Conservation (phyloP, 345 rosid species). For the Rhizophora apiculata region DNA sequence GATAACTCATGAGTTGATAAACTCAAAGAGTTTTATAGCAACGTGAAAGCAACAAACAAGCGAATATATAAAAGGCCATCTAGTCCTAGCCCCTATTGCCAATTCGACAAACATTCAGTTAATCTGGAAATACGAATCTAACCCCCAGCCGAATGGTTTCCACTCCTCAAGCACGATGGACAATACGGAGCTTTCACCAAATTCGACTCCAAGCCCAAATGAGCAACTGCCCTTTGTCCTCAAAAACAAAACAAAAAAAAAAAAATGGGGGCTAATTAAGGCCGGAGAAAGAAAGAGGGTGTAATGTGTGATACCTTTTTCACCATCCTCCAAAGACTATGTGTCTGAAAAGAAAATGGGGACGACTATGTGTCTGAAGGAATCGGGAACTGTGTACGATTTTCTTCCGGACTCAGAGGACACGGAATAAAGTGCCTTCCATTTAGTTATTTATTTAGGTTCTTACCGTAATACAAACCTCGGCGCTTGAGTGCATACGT, state of each 20-base stretch:
- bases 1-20: neutral
- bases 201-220: neutral
- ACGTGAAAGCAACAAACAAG: neutral
- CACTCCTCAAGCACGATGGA: neutral
- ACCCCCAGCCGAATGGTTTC: too few relatives aligned
- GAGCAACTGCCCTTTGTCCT: neutral
- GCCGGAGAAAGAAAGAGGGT: neutral
- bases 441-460: conserved; percentile 11
- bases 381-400: conserved; percentile 57
- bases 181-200: neutral
- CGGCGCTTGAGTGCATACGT: conserved; percentile 15
- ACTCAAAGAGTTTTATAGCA: neutral
- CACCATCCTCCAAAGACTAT: conserved; percentile 33
- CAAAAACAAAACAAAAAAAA: neutral
- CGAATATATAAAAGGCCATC: neutral
- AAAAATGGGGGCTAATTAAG: conserved; percentile 11
- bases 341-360: conserved; percentile 34
- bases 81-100: too few relatives aligned
- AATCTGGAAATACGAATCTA: too few relatives aligned
- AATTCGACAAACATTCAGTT: too few relatives aligned
- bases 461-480: neutral
- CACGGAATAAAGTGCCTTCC: conserved; percentile 42
- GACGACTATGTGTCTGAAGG: conserved; percentile 38
- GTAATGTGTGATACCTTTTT: conserved; percentile 11
- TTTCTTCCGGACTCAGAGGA: conserved; percentile 41